Evolutionary conservation across 441 rosid species (phyloP).

Genomic region (Corymbia citriodora): DNA sequence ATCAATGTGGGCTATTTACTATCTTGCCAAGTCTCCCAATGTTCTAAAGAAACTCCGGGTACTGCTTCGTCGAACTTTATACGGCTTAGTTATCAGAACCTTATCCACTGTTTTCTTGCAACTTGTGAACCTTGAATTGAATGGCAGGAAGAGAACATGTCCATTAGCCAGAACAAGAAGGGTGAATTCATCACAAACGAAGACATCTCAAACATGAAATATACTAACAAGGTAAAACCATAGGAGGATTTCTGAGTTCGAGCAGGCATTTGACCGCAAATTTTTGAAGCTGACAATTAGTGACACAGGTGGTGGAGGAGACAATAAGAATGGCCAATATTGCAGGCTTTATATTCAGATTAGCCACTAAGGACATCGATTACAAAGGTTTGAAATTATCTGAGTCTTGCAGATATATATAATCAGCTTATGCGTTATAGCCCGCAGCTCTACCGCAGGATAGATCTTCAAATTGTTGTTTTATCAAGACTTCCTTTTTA

Average conservation of each 20-base stretch:
- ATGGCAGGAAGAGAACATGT: constrained; percentile 28
- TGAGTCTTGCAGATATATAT: not conserved
- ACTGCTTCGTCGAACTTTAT: not conserved
- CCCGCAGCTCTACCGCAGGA: not conserved
- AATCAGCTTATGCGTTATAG: not conserved
- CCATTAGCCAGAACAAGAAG: constrained; percentile 11
- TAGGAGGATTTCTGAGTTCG: not conserved
- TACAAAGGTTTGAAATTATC: constrained; percentile 1
- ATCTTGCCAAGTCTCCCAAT: constrained; percentile 30
- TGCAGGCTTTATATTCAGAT: constrained; percentile 8
- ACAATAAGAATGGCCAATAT: constrained; percentile 33
- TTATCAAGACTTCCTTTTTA: not conserved
- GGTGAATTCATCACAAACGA: constrained; percentile 27
- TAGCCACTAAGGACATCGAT: constrained; percentile 24
- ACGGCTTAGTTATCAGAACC: not conserved
- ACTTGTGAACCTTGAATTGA: not conserved
- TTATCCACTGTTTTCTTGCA: not conserved
- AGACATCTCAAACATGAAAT: constrained; percentile 25
- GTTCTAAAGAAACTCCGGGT: constrained; percentile 29
- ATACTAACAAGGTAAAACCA: constrained; percentile 18
- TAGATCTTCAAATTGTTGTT: not conserved
- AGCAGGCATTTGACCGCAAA: not conserved
- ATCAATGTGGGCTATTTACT: constrained; percentile 36
- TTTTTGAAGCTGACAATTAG: not conserved
- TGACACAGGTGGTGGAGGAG: constrained; percentile 33